Conservation (phyloP, 805 yeast genomes). For the Metschnikowia reukaufii region DNA sequence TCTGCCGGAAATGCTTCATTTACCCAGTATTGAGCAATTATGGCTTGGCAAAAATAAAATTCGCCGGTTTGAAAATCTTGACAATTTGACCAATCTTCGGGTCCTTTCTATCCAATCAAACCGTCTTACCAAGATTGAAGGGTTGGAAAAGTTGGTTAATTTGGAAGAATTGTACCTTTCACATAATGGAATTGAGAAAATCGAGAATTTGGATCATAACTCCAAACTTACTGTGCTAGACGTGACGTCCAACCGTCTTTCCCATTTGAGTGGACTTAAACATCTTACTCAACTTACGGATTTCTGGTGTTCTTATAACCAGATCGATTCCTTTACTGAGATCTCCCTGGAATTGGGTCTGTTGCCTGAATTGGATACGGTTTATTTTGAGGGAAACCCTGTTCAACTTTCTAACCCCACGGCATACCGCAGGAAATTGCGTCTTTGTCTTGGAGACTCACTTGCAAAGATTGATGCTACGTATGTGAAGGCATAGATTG, state of each 20-base stretch:
- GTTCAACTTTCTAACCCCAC: conserved; percentile 71
- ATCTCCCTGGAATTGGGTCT: conserved; percentile 63
- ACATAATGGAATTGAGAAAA: conserved; percentile 71
- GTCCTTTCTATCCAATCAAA: conserved; percentile 89
- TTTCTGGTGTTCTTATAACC: conserved; percentile 87
- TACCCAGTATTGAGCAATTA: conserved; percentile 64
- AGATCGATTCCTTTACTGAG: conserved; percentile 65
- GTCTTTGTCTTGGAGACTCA: conserved; percentile 67
- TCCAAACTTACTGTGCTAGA: conserved; percentile 71
- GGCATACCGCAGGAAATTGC: conserved; percentile 80
- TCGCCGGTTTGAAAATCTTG: conserved; percentile 59
- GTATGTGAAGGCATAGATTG: conserved; percentile 44
- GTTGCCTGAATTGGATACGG: conserved; percentile 72
- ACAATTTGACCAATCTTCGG: conserved; percentile 57
- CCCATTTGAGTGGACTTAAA: conserved; percentile 58
- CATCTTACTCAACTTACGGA: conserved; percentile 79
- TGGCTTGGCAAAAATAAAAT: conserved; percentile 94
- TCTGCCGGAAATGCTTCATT: conserved; percentile 52
- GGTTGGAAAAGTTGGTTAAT: conserved; percentile 66
- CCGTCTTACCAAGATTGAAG: conserved; percentile 73
- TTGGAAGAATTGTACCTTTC: conserved; percentile 87
- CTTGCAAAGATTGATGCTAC: conserved; percentile 90
- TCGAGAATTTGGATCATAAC: conserved; percentile 78
- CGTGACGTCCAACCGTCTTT: conserved; percentile 71
- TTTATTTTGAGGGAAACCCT: conserved; percentile 93